Evolutionary conservation across 495 filamentous ascomycete genomes (phyloP).

Genomic region (Tricharina praecox): DNA sequence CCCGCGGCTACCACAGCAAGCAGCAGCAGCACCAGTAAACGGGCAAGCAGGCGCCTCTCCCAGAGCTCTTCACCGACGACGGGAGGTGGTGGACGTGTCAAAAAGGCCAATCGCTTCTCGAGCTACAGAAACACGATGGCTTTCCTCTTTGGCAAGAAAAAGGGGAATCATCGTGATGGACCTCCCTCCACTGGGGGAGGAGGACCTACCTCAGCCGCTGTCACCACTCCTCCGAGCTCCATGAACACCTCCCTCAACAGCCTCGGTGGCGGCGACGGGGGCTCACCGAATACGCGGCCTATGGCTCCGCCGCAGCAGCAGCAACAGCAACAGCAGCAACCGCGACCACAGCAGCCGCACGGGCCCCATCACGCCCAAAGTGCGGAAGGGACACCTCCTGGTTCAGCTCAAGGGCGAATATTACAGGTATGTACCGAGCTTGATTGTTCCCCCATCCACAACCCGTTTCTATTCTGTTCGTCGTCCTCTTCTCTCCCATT

Average conservation of each 20-base stretch:
- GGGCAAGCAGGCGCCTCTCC: too few species aligned
- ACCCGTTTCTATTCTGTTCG: constrained; percentile 1
- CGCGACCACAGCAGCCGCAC: too few species aligned
- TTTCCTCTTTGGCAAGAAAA: constrained; percentile 49
- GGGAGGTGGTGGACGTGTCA: too few species aligned
- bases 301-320: constrained; percentile 11
- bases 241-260: constrained; percentile 49
- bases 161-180: constrained; percentile 31
- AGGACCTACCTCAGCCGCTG: constrained; percentile 39
- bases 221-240: constrained; percentile 45
- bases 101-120: too few species aligned
- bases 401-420: constrained; percentile 8
- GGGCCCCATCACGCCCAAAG: constrained; percentile 35
- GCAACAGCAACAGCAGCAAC: too few species aligned
- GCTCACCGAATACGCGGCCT: constrained; percentile 11
- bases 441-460: too few species aligned
- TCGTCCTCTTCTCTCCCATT: not conserved
- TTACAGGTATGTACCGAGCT: constrained; percentile 16
- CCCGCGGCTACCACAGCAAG: too few species aligned
- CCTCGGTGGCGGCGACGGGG: constrained; percentile 21
- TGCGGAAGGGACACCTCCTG: constrained; percentile 23
- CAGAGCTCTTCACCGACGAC: too few species aligned
- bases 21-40: too few species aligned
- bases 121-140: too few species aligned
- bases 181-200: constrained; percentile 30